Evolutionary conservation across 306 rosid species (phyloP).

Genomic region (Hippophae tibetana): DNA sequence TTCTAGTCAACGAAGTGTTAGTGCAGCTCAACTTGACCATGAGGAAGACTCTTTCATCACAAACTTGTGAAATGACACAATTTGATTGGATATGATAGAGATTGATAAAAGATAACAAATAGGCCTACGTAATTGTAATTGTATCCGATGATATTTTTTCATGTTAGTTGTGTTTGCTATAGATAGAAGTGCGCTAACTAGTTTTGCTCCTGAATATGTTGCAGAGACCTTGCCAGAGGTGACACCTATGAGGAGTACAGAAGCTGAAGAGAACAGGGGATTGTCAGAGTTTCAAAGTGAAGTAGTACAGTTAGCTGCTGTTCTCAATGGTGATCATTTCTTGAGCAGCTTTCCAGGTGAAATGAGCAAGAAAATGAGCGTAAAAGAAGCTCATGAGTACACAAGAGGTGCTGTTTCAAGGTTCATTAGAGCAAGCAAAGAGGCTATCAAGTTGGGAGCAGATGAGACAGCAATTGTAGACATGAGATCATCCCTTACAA

Average conservation of each 20-base stretch:
- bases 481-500: slow-evolving; percentile 98
- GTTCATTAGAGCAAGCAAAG: slow-evolving; percentile 91
- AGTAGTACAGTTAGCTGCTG: slow-evolving; percentile 87
- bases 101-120: no score
- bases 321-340: slow-evolving; percentile 87
- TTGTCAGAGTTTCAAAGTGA: slow-evolving; percentile 87
- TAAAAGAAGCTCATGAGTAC: slow-evolving; percentile 70
- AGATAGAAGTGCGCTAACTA: not conserved
- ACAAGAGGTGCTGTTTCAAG: slow-evolving; percentile 76
- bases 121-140: no score
- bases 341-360: slow-evolving; percentile 83
- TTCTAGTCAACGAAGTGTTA: no score
- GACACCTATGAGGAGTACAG: slow-evolving; percentile 57
- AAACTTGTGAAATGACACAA: no score
- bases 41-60: no score
- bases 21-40: no score
- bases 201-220: slow-evolving; percentile 3
- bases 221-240: slow-evolving; percentile 84
- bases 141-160: no score
- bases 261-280: slow-evolving; percentile 51
- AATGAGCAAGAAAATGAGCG: slow-evolving; percentile 80
- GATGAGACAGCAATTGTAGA: slow-evolving; percentile 87
- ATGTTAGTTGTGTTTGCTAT: not conserved
- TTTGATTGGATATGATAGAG: no score
- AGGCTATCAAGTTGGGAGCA: slow-evolving; percentile 86